Conservation (phyloP, 2,329 filamentous ascomycete species). For the Hawksworthiomyces lignivorus region DNA sequence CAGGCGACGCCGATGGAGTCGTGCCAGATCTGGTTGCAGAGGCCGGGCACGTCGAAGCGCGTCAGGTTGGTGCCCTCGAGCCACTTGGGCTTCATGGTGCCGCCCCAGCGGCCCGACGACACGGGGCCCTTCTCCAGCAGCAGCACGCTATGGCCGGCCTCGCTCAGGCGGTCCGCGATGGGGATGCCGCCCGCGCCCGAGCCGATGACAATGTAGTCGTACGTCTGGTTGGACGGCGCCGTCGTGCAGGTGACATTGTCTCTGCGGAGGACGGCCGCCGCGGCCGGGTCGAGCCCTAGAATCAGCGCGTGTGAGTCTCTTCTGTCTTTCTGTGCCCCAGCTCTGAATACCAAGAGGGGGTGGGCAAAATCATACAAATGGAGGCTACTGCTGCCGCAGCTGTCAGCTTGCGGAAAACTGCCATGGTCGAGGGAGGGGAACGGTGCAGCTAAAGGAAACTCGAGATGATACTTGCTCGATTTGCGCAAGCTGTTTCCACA, state of each 20-base stretch:
- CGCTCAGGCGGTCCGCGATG: constrained; percentile 55
- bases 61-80: constrained; percentile 54
- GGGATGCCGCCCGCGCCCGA: constrained; percentile 54
- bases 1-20: constrained; percentile 58
- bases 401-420: background rate
- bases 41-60: constrained; percentile 63
- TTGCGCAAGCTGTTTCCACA: too few relatives aligned
- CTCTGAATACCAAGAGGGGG: background rate
- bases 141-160: constrained; percentile 57
- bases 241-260: background rate
- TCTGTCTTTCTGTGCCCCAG: background rate
- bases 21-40: constrained; percentile 63
- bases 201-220: constrained; percentile 58
- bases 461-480: too few relatives aligned
- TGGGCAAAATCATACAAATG: constrained; percentile 2
- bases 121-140: constrained; percentile 54
- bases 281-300: background rate
- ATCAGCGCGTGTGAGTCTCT: background rate
- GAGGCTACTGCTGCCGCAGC: constrained; percentile 1
- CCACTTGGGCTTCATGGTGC: constrained; percentile 55
- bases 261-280: background rate
- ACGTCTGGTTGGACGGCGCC: constrained; percentile 19
- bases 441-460: too few relatives aligned
- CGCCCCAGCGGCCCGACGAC: constrained; percentile 58
- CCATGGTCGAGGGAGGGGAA: background rate